phyloP scores from a whole-genome alignment of 371 early-diverging fungal species.

The Mucor circinelloides region DNA sequence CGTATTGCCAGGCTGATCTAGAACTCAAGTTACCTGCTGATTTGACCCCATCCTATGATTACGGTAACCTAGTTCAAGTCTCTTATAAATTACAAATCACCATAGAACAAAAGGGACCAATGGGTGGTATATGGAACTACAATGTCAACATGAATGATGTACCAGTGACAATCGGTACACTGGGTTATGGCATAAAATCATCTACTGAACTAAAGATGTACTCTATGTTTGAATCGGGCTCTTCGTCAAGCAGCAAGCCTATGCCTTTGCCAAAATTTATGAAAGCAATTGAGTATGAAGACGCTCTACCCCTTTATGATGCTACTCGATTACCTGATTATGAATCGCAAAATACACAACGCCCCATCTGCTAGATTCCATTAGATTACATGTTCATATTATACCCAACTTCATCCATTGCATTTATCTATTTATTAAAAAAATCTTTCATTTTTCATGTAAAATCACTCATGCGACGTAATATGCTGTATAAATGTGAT shows the following conservation, averaged over 20 bases:
- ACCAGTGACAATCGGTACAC: slow-evolving; percentile 36
- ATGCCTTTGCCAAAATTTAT: slow-evolving; percentile 32
- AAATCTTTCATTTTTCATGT: neutral
- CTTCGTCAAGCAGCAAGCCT: neutral
- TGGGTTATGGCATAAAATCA: slow-evolving; percentile 37
- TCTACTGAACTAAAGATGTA: slow-evolving; percentile 33
- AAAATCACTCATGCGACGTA: neutral
- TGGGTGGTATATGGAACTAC: slow-evolving; percentile 25
- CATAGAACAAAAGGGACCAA: slow-evolving; percentile 19
- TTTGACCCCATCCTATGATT: slow-evolving; percentile 13
- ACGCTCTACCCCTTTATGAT: slow-evolving; percentile 37
- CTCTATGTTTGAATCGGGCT: neutral
- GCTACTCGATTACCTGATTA: slow-evolving; percentile 60
- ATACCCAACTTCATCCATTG: neutral
- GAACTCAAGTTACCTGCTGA: slow-evolving; percentile 14
- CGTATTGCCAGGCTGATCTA: slow-evolving; percentile 16
- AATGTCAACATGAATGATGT: slow-evolving; percentile 7
- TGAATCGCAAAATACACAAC: slow-evolving; percentile 35
- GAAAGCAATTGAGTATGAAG: slow-evolving; percentile 33
- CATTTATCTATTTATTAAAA: neutral
- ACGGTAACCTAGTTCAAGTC: slow-evolving; percentile 13
- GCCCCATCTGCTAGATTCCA: neutral
- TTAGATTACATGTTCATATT: neutral
- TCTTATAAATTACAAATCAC: slow-evolving; percentile 13
- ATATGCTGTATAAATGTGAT: neutral